phyloP scores from a whole-genome alignment of 2,329 filamentous ascomycete species.

The Microdochium paspali region DNA sequence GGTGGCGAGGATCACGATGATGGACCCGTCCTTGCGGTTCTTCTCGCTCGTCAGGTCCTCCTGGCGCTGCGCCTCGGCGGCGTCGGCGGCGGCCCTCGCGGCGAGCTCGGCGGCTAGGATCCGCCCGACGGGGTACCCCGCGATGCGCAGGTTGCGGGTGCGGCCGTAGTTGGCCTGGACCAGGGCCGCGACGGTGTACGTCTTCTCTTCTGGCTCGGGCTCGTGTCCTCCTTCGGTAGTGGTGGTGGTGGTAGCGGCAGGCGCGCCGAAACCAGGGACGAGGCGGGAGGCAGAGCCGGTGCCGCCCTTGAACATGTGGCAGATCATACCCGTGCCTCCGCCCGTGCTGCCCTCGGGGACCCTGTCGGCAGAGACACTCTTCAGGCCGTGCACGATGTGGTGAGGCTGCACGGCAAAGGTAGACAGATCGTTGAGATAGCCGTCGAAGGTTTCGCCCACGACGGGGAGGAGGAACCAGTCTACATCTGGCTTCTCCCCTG shows the following conservation, averaged over 20 bases:
- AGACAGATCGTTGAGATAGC: slow-evolving; percentile 47
- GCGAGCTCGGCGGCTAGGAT: slow-evolving; percentile 38
- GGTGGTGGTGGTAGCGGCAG: slow-evolving; percentile 13
- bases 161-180: slow-evolving; percentile 59
- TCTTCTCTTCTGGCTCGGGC: slow-evolving; percentile 14
- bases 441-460: slow-evolving; percentile 55
- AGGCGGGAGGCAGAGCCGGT: slow-evolving; percentile 53
- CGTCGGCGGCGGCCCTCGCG: slow-evolving; percentile 11
- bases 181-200: slow-evolving; percentile 51
- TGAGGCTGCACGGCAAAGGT: slow-evolving; percentile 43
- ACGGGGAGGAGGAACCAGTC: slow-evolving; percentile 48
- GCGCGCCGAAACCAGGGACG: slow-evolving; percentile 32
- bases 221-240: neutral
- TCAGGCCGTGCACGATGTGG: slow-evolving; percentile 44
- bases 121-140: slow-evolving; percentile 51
- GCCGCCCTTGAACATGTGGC: slow-evolving; percentile 57
- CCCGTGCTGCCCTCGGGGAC: slow-evolving; percentile 55
- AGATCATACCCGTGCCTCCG: slow-evolving; percentile 60
- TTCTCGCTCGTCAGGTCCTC: slow-evolving; percentile 15
- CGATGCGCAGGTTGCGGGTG: slow-evolving; percentile 44
- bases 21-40: slow-evolving; percentile 50
- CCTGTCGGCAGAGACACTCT: slow-evolving; percentile 34
- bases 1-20: slow-evolving; percentile 51
- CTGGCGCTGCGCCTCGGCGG: slow-evolving; percentile 15
- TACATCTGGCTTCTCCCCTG: slow-evolving; percentile 24